Conservation (phyloP, 2,329 filamentous ascomycete genomes). For the Sphaerostilbella broomeana region DNA sequence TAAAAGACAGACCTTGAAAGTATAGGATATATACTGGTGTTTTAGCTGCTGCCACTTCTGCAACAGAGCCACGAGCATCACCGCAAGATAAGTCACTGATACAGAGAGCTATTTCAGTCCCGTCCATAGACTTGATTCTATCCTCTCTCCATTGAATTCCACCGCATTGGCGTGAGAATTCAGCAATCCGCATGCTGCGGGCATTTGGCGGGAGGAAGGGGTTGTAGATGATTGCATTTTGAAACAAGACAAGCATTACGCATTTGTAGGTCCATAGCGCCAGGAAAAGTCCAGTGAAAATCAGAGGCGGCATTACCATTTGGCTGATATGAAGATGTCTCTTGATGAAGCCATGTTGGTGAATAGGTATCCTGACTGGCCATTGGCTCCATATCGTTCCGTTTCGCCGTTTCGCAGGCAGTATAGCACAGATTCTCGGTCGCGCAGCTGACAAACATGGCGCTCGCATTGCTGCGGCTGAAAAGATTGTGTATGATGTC, state of each 20-base stretch:
- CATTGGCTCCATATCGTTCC: constrained; percentile 1
- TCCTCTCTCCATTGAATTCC: constrained; percentile 63
- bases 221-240: constrained; percentile 79
- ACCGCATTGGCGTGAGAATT: constrained; percentile 53
- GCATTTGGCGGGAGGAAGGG: constrained; percentile 67
- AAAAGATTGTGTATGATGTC: too few species aligned
- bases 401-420: not conserved
- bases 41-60: constrained; percentile 2
- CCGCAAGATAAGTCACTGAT: constrained; percentile 36
- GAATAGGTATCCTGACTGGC: not conserved
- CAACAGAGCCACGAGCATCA: constrained; percentile 4
- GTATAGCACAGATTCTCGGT: constrained; percentile 2
- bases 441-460: not conserved
- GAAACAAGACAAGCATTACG: constrained; percentile 67
- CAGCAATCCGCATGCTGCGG: constrained; percentile 57
- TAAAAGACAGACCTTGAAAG: constrained; percentile 42
- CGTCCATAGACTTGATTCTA: constrained; percentile 54
- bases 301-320: constrained; percentile 55
- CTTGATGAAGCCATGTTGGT: constrained; percentile 2
- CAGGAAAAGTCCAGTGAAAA: constrained; percentile 60
- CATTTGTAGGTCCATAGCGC: constrained; percentile 62
- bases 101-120: constrained; percentile 57
- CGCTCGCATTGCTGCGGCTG: constrained; percentile 2
- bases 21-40: constrained; percentile 49
- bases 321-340: constrained; percentile 27